Percentiles rank a stretch among this genome's conserved stretches.
Conservation (phyloP, 2,329 filamentous ascomycete genomes). For the Aspergillus ochraceoroseus region DNA sequence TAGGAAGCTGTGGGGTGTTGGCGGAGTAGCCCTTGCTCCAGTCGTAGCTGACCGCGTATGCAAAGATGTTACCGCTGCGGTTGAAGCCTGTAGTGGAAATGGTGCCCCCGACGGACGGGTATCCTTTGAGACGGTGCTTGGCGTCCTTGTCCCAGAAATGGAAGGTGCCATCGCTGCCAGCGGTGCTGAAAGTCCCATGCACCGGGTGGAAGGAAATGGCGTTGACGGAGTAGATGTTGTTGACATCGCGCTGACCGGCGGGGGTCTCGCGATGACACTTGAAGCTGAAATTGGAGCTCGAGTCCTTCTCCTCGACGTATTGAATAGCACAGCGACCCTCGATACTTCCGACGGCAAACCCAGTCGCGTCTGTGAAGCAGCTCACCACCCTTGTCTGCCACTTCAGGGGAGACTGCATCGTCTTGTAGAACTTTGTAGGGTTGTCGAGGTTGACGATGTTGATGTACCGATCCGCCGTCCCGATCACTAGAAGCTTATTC, state of each 20-base stretch:
- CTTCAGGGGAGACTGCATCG: constrained; percentile 89
- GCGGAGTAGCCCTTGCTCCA: constrained; percentile 94
- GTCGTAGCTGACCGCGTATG: constrained; percentile 90
- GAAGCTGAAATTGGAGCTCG: constrained; percentile 92
- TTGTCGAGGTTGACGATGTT: constrained; percentile 89
- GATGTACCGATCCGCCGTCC: constrained; percentile 92
- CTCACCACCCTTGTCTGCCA: constrained; percentile 96
- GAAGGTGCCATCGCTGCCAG: constrained; percentile 91
- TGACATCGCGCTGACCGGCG: constrained; percentile 58
- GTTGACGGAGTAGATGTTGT: constrained; percentile 92
- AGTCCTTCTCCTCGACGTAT: constrained; percentile 94
- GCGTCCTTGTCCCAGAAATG: constrained; percentile 75
- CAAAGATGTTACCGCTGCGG: constrained; percentile 74
- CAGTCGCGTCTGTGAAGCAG: constrained; percentile 86
- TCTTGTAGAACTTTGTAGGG: constrained; percentile 91
- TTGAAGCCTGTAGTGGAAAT: constrained; percentile 94
- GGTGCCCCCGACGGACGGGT: constrained; percentile 73
- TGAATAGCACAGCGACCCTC: constrained; percentile 97
- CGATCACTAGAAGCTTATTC: constrained; percentile 82
- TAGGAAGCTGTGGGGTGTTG: constrained; percentile 66
- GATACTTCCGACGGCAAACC: constrained; percentile 93
- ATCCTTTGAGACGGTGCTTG: constrained; percentile 85
- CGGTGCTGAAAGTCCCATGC: constrained; percentile 97
- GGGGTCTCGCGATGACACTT: constrained; percentile 91
- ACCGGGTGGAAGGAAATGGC: constrained; percentile 95